These are phyloP conservation scores for Boletus reticuloceps DNA, from an alignment of 768 basidiomycete genomes.

Conservation along the genomic window DNA sequence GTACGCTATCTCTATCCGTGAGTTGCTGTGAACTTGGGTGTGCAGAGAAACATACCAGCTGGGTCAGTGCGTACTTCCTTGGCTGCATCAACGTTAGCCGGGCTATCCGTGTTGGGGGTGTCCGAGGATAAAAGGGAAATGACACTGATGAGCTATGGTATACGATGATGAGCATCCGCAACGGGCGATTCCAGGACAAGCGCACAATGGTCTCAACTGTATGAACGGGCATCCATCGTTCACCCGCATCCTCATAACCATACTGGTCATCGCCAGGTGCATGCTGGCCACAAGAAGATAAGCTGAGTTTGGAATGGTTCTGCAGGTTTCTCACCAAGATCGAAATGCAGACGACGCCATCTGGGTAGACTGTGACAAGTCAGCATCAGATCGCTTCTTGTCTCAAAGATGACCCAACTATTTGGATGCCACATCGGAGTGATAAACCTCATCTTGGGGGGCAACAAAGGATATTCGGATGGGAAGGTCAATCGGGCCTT, in stretches of 20 bases:
- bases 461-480: conserved; percentile 82
- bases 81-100: conserved; percentile 95
- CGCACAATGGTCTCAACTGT: conserved; percentile 93
- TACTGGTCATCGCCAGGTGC: conserved; percentile 96
- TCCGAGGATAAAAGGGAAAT: conserved; percentile 95
- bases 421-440: conserved; percentile 99
- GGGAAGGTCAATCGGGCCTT: conserved; percentile 91
- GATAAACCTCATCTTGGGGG: conserved; percentile 94
- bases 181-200: not conserved
- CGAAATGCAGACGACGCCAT: conserved; percentile 93
- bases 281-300: conserved; percentile 51
- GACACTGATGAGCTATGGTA: conserved; percentile 84
- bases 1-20: conserved; percentile 53
- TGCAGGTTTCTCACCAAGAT: conserved; percentile 62
- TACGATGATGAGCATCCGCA: not conserved
- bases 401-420: conserved; percentile 51
- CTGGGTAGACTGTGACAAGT: conserved; percentile 70
- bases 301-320: not conserved
- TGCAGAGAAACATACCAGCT: conserved; percentile 41
- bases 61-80: conserved; percentile 74
- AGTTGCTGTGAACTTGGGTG: conserved; percentile 6
- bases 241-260: conserved; percentile 94
- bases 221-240: conserved; percentile 98
- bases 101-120: conserved; percentile 87
- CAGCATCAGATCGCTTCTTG: not conserved